Base-by-base conservation (phyloP, 1,284 basidiomycete species). In the Ganoderma lucidum region DNA sequence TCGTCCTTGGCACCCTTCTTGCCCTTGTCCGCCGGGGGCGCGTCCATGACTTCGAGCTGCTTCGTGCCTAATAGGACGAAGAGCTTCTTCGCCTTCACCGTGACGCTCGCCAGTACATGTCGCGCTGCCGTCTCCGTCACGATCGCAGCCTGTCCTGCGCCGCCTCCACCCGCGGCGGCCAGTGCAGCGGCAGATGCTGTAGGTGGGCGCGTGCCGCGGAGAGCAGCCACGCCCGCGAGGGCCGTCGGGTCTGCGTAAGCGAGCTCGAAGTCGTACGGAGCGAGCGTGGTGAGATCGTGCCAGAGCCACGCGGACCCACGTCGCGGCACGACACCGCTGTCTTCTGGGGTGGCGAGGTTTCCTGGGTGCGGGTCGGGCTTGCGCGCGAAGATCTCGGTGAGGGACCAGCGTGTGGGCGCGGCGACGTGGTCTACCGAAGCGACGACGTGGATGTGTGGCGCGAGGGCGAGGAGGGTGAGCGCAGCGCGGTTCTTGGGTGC, bases 391-490 rank as follows among this genome's bases (percentile, higher is more conserved):
- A 83, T 78, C 71, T 92, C 91, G 10, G 88, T 85, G 28, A 88
- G 82, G 2, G 90, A 87, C 87, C 93, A 97, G 17, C 97, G 84
- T 28, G 96, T 83, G 0, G 95, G 88, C 75, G 93, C 90, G 74
- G 93, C 90, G 75, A 96, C 83, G 81, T 96, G 94, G 81, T 98
- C 96, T 63, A 96, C 85, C 28, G 95, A 95, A 0, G 93, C 93
- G 62, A 91, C 82, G 67, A 98, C 79, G 80, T 96, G 95, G 70
- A 97, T 92, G 71, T 86, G 83, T 2, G 90, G 90, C 63, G 87
- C 88, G 28, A 89, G 85, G 0, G 92, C 92, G 48, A 98, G 87
- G 8, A 91, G 82, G 0, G 90, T 86, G 39, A 98, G 85, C 37
- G 87, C 84, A 0, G 90, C 83, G 77, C 88, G 88, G 37, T 87